Evolutionary conservation across 495 filamentous ascomycete species (phyloP).

Genomic region (Aspergillus avenaceus): DNA sequence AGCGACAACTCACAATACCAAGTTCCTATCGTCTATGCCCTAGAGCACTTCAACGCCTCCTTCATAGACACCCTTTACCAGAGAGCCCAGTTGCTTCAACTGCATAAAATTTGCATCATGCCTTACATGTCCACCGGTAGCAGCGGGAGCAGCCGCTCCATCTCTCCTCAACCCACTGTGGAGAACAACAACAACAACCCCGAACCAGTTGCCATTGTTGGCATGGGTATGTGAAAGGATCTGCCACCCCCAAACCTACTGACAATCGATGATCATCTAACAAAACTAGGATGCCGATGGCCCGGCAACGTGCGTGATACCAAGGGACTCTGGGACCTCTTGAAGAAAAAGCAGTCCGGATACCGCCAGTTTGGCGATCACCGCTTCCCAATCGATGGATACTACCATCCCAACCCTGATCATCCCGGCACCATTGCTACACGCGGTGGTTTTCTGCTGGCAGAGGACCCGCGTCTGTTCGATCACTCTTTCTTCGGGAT

Average conservation of each 20-base stretch:
- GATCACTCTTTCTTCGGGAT: constrained; percentile 43
- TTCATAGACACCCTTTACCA: too few relatives aligned
- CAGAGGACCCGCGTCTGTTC: constrained; percentile 40
- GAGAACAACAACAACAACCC: background rate
- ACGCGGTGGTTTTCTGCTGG: constrained; percentile 33
- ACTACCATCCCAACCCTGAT: constrained; percentile 18
- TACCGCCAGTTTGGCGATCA: background rate
- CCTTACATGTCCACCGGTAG: too few relatives aligned
- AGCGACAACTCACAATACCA: too few relatives aligned
- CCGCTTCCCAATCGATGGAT: background rate
- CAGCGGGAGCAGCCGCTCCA: too few relatives aligned
- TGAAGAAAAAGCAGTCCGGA: constrained; percentile 20
- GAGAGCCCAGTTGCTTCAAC: too few relatives aligned
- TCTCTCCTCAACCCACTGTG: background rate
- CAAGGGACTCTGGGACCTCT: constrained; percentile 19
- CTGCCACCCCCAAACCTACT: too few relatives aligned
- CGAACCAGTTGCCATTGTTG: constrained; percentile 18
- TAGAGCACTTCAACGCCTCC: too few relatives aligned
- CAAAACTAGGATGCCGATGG: background rate
- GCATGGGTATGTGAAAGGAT: constrained; percentile 15
- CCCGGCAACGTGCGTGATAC: constrained; percentile 9
- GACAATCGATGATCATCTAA: background rate
- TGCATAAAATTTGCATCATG: too few relatives aligned
- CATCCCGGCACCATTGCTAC: constrained; percentile 32
- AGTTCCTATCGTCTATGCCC: too few relatives aligned